phyloP scores from a whole-genome alignment of 768 basidiomycete species.

The Rhodotorula diobovata region DNA sequence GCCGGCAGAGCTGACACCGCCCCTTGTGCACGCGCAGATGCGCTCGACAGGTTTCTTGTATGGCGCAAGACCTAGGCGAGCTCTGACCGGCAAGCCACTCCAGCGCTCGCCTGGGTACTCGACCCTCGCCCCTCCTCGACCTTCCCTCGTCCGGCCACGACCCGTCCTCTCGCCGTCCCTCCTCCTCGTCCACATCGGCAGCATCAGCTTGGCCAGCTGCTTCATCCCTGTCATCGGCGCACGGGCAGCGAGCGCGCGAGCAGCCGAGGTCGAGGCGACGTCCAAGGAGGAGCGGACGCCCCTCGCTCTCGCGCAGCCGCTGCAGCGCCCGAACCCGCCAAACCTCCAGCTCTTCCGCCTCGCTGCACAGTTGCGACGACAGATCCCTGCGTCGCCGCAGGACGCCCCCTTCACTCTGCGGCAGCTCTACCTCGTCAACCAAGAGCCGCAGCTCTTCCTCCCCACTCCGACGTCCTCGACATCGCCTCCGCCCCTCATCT shows the following conservation, averaged over 20 bases:
- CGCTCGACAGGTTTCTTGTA: neutral
- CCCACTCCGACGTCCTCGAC: neutral
- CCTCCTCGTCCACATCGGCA: conserved; percentile 28
- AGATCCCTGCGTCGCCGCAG: conserved; percentile 4
- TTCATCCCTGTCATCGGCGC: conserved; percentile 25
- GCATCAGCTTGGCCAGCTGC: conserved; percentile 16
- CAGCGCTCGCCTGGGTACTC: conserved; percentile 3
- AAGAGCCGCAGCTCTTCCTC: conserved; percentile 13
- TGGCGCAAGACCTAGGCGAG: neutral
- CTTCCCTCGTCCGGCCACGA: neutral
- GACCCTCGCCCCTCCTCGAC: conserved; percentile 5
- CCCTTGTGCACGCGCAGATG: neutral
- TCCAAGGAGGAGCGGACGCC: neutral
- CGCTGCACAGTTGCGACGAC: conserved; percentile 14
- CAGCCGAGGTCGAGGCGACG: neutral
- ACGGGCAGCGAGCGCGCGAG: neutral
- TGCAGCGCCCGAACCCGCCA: conserved; percentile 17
- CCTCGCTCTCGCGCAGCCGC: conserved; percentile 6
- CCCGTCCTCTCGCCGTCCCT: conserved; percentile 15
- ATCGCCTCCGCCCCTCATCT: neutral
- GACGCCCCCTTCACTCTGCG: conserved; percentile 35
- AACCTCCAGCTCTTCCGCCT: conserved; percentile 2
- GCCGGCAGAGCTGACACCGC: neutral
- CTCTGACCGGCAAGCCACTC: neutral
- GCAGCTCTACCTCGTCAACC: conserved; percentile 32